Evolutionary conservation across 345 rosid species (phyloP), one percentile per base, ranked within the genome.

Genomic region (Gossypioides kirkii): DNA sequence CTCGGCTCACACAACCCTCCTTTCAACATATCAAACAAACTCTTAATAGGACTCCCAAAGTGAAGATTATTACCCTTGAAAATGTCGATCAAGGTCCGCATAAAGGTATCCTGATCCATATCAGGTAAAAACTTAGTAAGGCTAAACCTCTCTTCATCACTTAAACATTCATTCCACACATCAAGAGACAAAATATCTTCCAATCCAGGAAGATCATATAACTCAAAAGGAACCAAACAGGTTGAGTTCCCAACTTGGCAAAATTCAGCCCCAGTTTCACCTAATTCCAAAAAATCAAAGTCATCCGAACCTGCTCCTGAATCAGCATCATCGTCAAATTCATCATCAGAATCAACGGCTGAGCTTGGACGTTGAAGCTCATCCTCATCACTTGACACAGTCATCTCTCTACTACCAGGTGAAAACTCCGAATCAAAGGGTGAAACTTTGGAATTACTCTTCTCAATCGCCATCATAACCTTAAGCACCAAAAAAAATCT

Each of bases 291-390:
- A 81, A 95, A 85, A 83, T 95, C 98, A 77, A 89, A 95, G 75
- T 95, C 98, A 74, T 95, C 98, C 1, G 99, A 95, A 59, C 99
- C 99, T 0, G 97, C 98, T 61, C 97, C 99, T 0, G 98, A 95
- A 86, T 95, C 98, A 2, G 89, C 96, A 72, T 92, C 98, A 75
- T 87, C 38, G 38, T 32, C 92, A 43, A 87, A 95, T 41, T 89
- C 96, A 74, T 88, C 89, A 50, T 88, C 96, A 1, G 87, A 88
- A 77, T 85, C 94, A 72, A 82, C 85, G 1, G 76, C 90, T 13
- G 88, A 77, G 77, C 76, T 76, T 73, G 83, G 85, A 52, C 77
- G 84, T 58, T 76, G 91, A 72, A 86, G 81, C 76, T 85, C 93
- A 10, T 86, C 96, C 68, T 88, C 94, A 62, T 91, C 96, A 79